Evolutionary conservation across 257 asterid genomes (phyloP).

Genomic region (Fraxinus pennsylvanica): DNA sequence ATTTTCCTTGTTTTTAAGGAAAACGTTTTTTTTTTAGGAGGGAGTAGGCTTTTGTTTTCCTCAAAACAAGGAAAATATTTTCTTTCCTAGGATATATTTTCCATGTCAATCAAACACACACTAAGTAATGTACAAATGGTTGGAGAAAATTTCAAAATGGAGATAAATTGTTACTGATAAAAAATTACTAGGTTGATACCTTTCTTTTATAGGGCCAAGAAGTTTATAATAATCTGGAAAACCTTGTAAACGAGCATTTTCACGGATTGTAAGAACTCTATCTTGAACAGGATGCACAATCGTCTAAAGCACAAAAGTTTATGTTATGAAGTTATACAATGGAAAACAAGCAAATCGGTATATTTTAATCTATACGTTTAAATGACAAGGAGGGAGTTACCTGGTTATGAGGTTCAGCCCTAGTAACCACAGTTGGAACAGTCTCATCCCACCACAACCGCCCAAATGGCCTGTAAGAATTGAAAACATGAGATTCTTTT

Average conservation of each 20-base stretch:
- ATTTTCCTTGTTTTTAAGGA: too few species aligned
- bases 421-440: slow-evolving; percentile 82
- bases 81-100: too few species aligned
- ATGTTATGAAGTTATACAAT: not conserved
- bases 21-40: too few species aligned
- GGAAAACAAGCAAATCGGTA: not conserved
- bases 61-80: too few species aligned
- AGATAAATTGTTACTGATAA: too few species aligned
- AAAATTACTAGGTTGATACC: slow-evolving; percentile 35
- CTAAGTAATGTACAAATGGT: too few species aligned
- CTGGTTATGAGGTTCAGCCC: slow-evolving; percentile 93
- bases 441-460: slow-evolving; percentile 95
- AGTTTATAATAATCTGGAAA: slow-evolving; percentile 78
- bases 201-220: slow-evolving; percentile 67
- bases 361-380: not conserved
- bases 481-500: not conserved
- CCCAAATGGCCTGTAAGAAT: slow-evolving; percentile 71
- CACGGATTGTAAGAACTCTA: slow-evolving; percentile 79
- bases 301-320: slow-evolving; percentile 33
- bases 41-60: too few species aligned
- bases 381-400: slow-evolving; percentile 25
- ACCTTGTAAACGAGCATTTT: slow-evolving; percentile 90
- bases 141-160: not conserved
- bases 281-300: slow-evolving; percentile 68
- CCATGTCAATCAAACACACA: too few species aligned